A percentile compares a stretch with the other conserved stretches of the same genome.
phyloP scores from a whole-genome alignment of 2,329 filamentous ascomycete species.

The Ceratocystis papillata region DNA sequence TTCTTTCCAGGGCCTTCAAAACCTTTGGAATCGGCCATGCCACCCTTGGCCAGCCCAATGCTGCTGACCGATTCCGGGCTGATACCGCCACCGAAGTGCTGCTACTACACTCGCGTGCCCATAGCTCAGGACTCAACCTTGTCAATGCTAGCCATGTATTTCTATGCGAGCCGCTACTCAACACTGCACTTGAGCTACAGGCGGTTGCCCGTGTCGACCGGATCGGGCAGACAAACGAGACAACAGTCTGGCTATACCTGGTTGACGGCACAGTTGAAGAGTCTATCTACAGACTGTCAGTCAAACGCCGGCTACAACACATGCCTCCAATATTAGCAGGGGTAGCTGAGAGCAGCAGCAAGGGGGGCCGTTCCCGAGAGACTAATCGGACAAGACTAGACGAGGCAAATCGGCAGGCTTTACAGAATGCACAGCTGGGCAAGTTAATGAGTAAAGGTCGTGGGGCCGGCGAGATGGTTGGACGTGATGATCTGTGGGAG shows the following conservation, averaged over 20 bases:
- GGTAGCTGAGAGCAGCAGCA: conserved; percentile 31
- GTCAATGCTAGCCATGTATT: conserved; percentile 92
- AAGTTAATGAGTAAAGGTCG: not conserved
- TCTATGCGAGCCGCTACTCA: conserved; percentile 84
- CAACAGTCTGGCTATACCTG: conserved; percentile 91
- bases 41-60: conserved; percentile 56
- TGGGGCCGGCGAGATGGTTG: not conserved
- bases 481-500: not conserved
- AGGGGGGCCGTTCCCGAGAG: too few species aligned
- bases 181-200: conserved; percentile 87
- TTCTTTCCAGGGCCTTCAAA: conserved; percentile 59
- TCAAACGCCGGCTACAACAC: conserved; percentile 66
- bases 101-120: conserved; percentile 76
- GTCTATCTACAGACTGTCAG: conserved; percentile 79
- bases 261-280: conserved; percentile 87
- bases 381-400: not conserved
- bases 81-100: conserved; percentile 70
- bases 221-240: conserved; percentile 79
- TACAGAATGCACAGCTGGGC: not conserved
- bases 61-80: conserved; percentile 64
- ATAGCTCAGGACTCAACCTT: conserved; percentile 80
- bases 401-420: not conserved
- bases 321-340: conserved; percentile 37
- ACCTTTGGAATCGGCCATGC: conserved; percentile 63
- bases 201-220: conserved; percentile 90